These are phyloP conservation scores for Tremellales sp. DNA, from an alignment of 1,284 basidiomycete species.

Conservation along the genomic window DNA sequence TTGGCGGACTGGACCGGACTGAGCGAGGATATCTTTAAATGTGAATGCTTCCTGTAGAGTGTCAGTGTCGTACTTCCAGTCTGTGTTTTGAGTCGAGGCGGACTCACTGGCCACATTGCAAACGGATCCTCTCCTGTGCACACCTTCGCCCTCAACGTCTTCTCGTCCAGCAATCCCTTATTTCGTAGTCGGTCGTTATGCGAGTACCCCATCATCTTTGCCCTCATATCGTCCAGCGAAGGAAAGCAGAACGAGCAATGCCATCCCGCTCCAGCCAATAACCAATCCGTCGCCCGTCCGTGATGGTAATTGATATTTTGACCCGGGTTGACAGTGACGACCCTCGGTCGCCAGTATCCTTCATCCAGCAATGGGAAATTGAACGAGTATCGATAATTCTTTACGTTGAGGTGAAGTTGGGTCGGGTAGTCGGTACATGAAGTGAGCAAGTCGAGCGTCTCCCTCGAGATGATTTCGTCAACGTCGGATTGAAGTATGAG, in stretches of 20 bases:
- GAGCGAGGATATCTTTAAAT: constrained; percentile 21
- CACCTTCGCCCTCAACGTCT: constrained; percentile 13
- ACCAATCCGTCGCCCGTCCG: constrained; percentile 48
- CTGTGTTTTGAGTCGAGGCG: not conserved
- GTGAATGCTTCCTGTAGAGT: constrained; percentile 22
- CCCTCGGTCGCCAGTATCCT: constrained; percentile 55
- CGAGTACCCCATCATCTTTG: constrained; percentile 30
- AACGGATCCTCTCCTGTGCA: constrained; percentile 27
- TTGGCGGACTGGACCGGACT: constrained; percentile 9
- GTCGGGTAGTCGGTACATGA: constrained; percentile 56
- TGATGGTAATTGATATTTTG: constrained; percentile 19
- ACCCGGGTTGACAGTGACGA: not conserved
- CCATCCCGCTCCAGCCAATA: constrained; percentile 60
- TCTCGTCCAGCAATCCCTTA: constrained; percentile 7
- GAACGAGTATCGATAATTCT: constrained; percentile 64
- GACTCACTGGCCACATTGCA: constrained; percentile 31
- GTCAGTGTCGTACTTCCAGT: not conserved
- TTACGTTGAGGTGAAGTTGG: constrained; percentile 61
- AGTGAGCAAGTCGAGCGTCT: constrained; percentile 58
- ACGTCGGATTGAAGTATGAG: constrained; percentile 65
- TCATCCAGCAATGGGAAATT: constrained; percentile 54
- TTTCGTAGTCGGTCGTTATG: constrained; percentile 29
- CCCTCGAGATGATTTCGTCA: constrained; percentile 62
- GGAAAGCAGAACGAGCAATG: constrained; percentile 44
- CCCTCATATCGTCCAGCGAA: constrained; percentile 23